Base-by-base conservation (phyloP, 2,329 filamentous ascomycete species). In the Hortaea sp. region DNA sequence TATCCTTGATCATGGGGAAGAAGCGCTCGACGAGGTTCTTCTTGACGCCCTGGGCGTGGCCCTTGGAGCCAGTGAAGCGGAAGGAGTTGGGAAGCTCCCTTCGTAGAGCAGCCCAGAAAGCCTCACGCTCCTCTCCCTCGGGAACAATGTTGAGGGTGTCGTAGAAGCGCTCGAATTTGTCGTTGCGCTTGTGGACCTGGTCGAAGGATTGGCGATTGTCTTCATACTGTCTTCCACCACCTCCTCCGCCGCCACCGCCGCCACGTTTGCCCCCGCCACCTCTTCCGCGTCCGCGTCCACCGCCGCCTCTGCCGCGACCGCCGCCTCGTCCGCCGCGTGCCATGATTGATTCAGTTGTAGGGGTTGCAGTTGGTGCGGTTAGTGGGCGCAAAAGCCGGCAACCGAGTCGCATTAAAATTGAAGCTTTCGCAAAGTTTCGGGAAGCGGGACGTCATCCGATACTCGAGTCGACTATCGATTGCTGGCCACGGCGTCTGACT, bases 61-160 rank as follows among this genome's bases (percentile, higher is more conserved):
- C 86, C 75, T 90, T 94, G 41, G 88, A 95, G 34, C 92, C 92
- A 49, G 88, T 94, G 70, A 98, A 98, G 51, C 92, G 82, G 73
- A 97, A 98, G 68, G 89, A 95, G 71, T 95, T 97, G 46, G 92
- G 92, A 43, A 98, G 73, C 63, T 97, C 89, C 53, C 83, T 79
- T 60, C 81, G 79, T 64, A 97, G 72, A 0, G 85, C 79, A 34
- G 78, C 76, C 92, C 92, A 98, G 68, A 95, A 97, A 7, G 78
- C 75, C 47, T 80, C 73, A 59, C 78, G 81, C 69, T 97, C 90
- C 40, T 82, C 79, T 3, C 58, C 62, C 42, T 88, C 85, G 0
- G 84, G 76, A 6, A 97, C 71, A 49, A 88, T 78, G 5, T 85
- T 75, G 29, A 89, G 74, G 51, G 76, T 73, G 63, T 94, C 83